Evolutionary conservation across 257 asterid genomes (phyloP).

Genomic region (Nicotiana benthamiana): DNA sequence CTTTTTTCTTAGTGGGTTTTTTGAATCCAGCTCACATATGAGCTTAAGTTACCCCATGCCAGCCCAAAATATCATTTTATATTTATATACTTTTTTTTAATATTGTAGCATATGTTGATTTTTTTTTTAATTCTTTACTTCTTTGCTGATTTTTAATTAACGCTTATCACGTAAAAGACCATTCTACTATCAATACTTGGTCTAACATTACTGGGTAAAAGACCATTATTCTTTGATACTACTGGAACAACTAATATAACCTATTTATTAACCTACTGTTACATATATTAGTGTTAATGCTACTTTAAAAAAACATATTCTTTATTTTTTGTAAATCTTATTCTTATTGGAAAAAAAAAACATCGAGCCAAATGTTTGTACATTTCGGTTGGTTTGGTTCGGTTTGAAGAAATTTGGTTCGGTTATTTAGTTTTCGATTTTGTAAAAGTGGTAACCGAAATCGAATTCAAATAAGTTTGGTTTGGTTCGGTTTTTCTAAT

Average conservation of each 20-base stretch:
- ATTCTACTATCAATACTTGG: too few species aligned
- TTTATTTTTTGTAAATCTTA: background rate
- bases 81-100: background rate
- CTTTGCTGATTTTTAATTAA: background rate
- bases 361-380: background rate
- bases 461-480: too few species aligned
- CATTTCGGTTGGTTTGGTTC: too few species aligned
- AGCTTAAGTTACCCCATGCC: constrained; percentile 11
- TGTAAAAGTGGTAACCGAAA: too few species aligned
- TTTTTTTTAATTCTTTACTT: background rate
- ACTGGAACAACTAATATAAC: background rate
- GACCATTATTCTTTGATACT: background rate
- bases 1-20: constrained; percentile 11
- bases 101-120: background rate
- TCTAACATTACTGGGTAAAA: background rate
- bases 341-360: too few species aligned
- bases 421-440: too few species aligned
- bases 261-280: background rate
- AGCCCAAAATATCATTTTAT: background rate
- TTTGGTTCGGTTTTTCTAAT: too few species aligned
- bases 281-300: background rate
- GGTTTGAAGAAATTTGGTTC: too few species aligned
- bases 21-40: constrained; percentile 16
- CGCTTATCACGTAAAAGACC: too few species aligned
- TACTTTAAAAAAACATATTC: background rate